Evolutionary conservation across 2,329 filamentous ascomycete species (phyloP).

Genomic region (Xylariaceae sp.): DNA sequence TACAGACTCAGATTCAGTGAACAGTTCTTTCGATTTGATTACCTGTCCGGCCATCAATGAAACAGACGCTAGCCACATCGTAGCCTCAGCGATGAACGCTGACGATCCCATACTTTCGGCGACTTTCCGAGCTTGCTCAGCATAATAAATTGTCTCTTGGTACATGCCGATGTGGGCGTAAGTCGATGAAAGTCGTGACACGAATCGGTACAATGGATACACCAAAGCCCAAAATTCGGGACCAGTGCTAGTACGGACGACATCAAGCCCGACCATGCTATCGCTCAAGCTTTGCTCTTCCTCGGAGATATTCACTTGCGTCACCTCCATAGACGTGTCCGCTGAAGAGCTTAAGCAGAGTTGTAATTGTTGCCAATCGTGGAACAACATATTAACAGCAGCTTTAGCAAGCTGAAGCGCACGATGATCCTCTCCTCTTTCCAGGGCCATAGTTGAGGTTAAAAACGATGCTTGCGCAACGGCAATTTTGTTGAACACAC

Average conservation of each 20-base stretch:
- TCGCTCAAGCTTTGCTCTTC: constrained; percentile 28
- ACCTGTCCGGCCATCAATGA: constrained; percentile 57
- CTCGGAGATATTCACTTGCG: constrained; percentile 24
- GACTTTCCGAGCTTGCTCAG: constrained; percentile 77
- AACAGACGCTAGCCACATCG: constrained; percentile 54
- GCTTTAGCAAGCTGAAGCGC: constrained; percentile 58
- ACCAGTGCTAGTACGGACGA: constrained; percentile 40
- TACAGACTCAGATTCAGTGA: constrained; percentile 51
- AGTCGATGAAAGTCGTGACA: constrained; percentile 71
- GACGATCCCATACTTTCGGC: constrained; percentile 65
- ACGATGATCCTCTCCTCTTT: constrained; percentile 56
- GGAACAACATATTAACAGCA: constrained; percentile 54
- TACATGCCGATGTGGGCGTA: constrained; percentile 85
- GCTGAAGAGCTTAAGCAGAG: constrained; percentile 24
- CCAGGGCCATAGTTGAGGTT: constrained; percentile 63
- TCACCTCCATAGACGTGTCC: constrained; percentile 20
- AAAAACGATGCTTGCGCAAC: constrained; percentile 61
- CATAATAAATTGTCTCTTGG: constrained; percentile 84
- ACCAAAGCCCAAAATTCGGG: constrained; percentile 80
- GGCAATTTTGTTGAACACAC: constrained; percentile 48
- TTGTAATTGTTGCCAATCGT: constrained; percentile 56
- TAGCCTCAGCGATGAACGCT: constrained; percentile 54
- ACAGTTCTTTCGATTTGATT: constrained; percentile 55
- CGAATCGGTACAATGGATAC: constrained; percentile 66
- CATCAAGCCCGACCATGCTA: constrained; percentile 23